Percentiles rank a stretch among this genome's conserved stretches.
Evolutionary conservation across 1,284 basidiomycete genomes (phyloP).

Genomic region (Phylloporus gajari): DNA sequence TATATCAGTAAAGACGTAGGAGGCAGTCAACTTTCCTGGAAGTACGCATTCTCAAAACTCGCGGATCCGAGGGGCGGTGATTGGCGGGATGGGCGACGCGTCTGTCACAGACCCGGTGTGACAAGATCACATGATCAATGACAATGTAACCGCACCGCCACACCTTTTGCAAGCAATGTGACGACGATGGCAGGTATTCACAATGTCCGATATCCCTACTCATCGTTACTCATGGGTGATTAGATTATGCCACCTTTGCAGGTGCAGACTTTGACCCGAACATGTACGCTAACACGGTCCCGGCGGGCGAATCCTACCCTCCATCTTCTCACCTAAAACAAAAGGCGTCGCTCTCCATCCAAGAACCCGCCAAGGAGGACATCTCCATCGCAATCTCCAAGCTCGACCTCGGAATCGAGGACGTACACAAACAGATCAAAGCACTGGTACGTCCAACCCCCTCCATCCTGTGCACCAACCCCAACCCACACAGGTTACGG

Average conservation of each 20-base stretch:
- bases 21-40: slow-evolving; percentile 31
- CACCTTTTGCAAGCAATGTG: neutral
- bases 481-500: slow-evolving; percentile 60
- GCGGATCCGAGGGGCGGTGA: slow-evolving; percentile 11
- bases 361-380: slow-evolving; percentile 81
- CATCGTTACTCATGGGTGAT: slow-evolving; percentile 1
- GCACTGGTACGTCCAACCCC: slow-evolving; percentile 68
- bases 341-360: slow-evolving; percentile 49
- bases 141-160: slow-evolving; percentile 36
- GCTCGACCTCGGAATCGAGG: slow-evolving; percentile 85
- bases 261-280: slow-evolving; percentile 81
- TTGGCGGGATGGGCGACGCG: slow-evolving; percentile 37
- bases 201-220: neutral
- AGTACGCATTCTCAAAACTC: slow-evolving; percentile 11
- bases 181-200: too few species aligned
- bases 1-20: slow-evolving; percentile 27
- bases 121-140: slow-evolving; percentile 39
- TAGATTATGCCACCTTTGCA: slow-evolving; percentile 78
- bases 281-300: slow-evolving; percentile 77
- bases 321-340: slow-evolving; percentile 38
- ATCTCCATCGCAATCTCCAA: slow-evolving; percentile 87
- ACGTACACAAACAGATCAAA: slow-evolving; percentile 88
- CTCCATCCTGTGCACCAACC: neutral
- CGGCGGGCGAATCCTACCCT: slow-evolving; percentile 77
- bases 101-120: slow-evolving; percentile 44